Base-by-base conservation (phyloP, 108 stramenopile genomes). In the Hondaea fermentalgiana region DNA sequence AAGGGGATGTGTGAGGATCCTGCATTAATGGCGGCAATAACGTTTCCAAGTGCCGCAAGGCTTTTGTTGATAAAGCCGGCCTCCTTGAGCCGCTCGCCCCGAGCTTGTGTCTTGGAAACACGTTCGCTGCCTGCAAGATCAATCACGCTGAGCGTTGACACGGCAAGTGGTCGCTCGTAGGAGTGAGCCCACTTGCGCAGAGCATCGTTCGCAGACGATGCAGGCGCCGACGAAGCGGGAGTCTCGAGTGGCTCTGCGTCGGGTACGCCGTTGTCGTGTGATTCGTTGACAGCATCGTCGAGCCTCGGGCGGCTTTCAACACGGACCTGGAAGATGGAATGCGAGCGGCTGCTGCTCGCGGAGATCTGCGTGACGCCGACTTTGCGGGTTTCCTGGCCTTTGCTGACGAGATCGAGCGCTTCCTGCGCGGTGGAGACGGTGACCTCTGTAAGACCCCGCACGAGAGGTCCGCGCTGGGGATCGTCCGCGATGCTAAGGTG, bases 21-120 rank as follows among this genome's bases (percentile, higher is more conserved):
- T 90, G 43, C 94, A 16, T 92, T 92, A 12, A 96, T 91, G n/a
- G 95, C 94, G 59, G 93, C 90, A 87, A 96, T 96, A 57, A 96
- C 95, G 49, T 94, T 72, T 6, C 95, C 95, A 5, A 96, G 90
- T 53, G 92, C 89, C 5, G 91, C 60, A 4, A 96, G 90, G 0
- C 94, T 94, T 58, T 89, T 92, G 87, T 96, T 96, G 90, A 96
- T 96, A 87, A 89, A 93, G 53, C 89, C 89, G 1, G 95, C 95
- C 87, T 95, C 95, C 90, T 94, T 93, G 55, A 96, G 91, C 23
- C 92, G 89, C 35, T 94, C 91, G 47, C 95, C 95, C 17, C 90
- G 72, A 8, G 93, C 89, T 25, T 91, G 72, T 0, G 94, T 60
- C 47, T 88, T 88, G 59, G 59, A 59, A 12, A 60, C 87, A 5